Base-by-base conservation (phyloP, 768 basidiomycete species). In the Panaeolus cyanescens region DNA sequence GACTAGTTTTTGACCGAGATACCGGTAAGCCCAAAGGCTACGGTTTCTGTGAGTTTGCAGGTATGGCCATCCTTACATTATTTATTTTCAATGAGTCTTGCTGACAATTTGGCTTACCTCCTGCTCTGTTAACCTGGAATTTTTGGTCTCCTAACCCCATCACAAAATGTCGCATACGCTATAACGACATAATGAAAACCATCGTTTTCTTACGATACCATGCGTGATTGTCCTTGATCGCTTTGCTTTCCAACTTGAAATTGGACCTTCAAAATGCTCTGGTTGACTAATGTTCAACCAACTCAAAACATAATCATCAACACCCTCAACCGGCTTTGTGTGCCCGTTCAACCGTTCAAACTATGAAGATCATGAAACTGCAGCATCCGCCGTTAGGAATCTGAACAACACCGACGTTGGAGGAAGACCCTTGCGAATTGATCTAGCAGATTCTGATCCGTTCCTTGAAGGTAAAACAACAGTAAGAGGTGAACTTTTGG, bases 1-100 rank as follows among this genome's bases (percentile, higher is more conserved):
- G 93, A 73, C 82, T 95, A 54, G 92, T 94, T 53, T 93, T 91
- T 75, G 93, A 95, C 79, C 81, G 93, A 70, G 93, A 93, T 60
- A 95, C 94, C n/a, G 94, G 93, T 58, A 96, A 96, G 72, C 93
- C 95, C 55, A 90, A 89, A 76, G 95, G 95, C 30, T 96, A 95
- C 74, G 95, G 94, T 20, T 94, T 94, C 71, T 94, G 93, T 80
- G 93, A 95, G 85, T 95, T 93, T 69, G 85, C 90, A 66, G 93
- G 92, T 93, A 85, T 79, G 82, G 80, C 71, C 74, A 70, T 76
- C 71, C 71, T 66, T 71, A 68, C 59, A 67, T 70, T 57, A 4
- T 63, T 22, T 57, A 59, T 65, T 64, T 64, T 54, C 65, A 54
- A 64, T 64, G 67, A 58, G 56, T 50, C n/a, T 54, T 59, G 34